Base-by-base conservation (phyloP, 2,329 filamentous ascomycete genomes). In the Aspergillus glaucus region DNA sequence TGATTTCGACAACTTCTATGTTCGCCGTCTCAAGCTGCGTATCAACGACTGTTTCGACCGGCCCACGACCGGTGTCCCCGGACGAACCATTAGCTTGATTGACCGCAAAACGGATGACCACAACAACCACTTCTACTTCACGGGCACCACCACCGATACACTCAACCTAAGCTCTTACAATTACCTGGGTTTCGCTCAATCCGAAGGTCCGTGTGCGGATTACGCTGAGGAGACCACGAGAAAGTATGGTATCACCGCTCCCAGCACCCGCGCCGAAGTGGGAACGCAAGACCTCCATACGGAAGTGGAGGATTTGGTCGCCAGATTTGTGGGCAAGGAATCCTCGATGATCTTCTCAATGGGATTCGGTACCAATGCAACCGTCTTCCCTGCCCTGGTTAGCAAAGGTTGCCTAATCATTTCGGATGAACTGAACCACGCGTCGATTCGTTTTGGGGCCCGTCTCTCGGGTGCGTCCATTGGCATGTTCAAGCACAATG, bases 101-200 rank as follows among this genome's bases (percentile, higher is more conserved):
- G 92, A 97, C 69, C 88, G 93, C 63, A 86, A 82, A 60, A 95
- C 91, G 2, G 81, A 92, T 64, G 89, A 98, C 66, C 90, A 88
- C 76, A 98, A 98, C 73, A 80, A 86, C 62, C 85, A 86, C 50
- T 98, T 95, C 76, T 82, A 87, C 66, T 84, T 90, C 69, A 91
- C 88, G 1, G 93, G 93, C 50, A 95, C 89, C 43, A 86, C 82
- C 50, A 97, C 92, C 1, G 89, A 98, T 71, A 97, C 93, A 0
- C 76, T 98, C 61, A 98, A 98, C 73, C 87, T 98, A 86, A 96
- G 92, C 75, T 98, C 93, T 1, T 98, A 98, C 79, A 98, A 98
- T 72, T 98, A 98, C 67, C 87, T 98, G 21, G 93, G 93, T 40
- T 98, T 98, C 62, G 93, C 93, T 45, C 93, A 98, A 69, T 96